phyloP scores from a whole-genome alignment of 2,329 filamentous ascomycete species.

The Neonectria neomacrospora region DNA sequence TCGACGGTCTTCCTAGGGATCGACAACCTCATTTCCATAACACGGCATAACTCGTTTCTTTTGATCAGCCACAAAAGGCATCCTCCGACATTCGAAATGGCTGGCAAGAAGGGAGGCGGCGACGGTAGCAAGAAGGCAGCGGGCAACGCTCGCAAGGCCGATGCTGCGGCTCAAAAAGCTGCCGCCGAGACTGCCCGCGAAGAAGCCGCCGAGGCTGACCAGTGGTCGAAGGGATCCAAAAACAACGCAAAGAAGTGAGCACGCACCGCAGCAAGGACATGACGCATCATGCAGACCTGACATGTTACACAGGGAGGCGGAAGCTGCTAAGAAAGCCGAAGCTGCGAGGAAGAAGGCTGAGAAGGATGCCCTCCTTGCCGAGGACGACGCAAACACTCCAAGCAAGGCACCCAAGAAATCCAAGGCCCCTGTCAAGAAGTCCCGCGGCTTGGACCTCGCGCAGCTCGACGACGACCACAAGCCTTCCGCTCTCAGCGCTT shows the following conservation, averaged over 20 bases:
- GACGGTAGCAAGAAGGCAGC: conserved; percentile 88
- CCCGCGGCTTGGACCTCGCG: conserved; percentile 77
- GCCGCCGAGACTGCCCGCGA: conserved; percentile 75
- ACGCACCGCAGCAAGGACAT: conserved; percentile 3
- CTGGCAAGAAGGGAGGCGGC: conserved; percentile 76
- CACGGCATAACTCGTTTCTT: conserved; percentile 21
- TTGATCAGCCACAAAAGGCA: conserved; percentile 22
- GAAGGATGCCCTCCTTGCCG: conserved; percentile 81
- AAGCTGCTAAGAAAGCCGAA: conserved; percentile 77
- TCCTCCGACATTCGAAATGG: conserved; percentile 62
- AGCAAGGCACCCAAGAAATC: conserved; percentile 73
- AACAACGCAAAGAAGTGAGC: conserved; percentile 86
- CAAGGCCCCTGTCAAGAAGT: conserved; percentile 76
- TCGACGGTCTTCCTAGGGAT: conserved; percentile 20
- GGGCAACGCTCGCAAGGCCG: conserved; percentile 92
- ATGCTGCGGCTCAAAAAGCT: conserved; percentile 83
- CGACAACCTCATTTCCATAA: conserved; percentile 19
- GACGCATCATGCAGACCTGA: conserved; percentile 24
- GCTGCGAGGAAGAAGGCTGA: conserved; percentile 94
- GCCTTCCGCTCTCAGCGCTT: conserved; percentile 75
- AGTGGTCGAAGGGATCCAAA: conserved; percentile 91
- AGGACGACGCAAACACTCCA: conserved; percentile 78
- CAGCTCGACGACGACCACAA: conserved; percentile 74
- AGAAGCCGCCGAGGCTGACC: conserved; percentile 73
- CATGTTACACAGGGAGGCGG: conserved; percentile 48